These are phyloP conservation scores for Eutypella sp. DNA, from an alignment of 2,329 filamentous ascomycete species.

Conservation along the genomic window DNA sequence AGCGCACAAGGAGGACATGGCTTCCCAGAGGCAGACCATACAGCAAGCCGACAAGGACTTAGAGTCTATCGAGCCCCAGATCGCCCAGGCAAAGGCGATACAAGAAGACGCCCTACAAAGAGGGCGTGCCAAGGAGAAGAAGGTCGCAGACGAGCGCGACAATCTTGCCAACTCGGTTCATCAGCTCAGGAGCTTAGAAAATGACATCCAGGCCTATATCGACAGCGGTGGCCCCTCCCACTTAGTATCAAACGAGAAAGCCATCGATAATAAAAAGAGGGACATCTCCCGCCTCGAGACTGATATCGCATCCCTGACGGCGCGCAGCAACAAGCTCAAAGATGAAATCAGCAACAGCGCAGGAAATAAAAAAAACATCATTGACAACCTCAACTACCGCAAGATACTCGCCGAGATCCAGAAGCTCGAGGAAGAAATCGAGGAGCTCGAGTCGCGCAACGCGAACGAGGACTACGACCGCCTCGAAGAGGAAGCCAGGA, in stretches of 20 bases:
- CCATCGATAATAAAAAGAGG: conserved; percentile 59
- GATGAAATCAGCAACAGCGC: conserved; percentile 75
- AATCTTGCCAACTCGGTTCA: conserved; percentile 69
- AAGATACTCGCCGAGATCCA: conserved; percentile 67
- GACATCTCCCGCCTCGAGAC: conserved; percentile 61
- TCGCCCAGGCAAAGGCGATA: conserved; percentile 68
- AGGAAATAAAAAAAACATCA: conserved; percentile 78
- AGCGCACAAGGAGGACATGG: conserved; percentile 63
- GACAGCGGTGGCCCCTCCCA: conserved; percentile 69
- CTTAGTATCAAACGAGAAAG: conserved; percentile 63
- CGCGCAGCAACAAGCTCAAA: conserved; percentile 71
- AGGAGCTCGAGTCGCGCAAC: conserved; percentile 69
- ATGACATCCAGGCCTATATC: conserved; percentile 75
- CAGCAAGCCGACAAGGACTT: conserved; percentile 67
- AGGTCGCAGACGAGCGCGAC: conserved; percentile 65
- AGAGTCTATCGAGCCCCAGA: conserved; percentile 67
- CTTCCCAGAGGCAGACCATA: conserved; percentile 64
- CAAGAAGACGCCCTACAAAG: conserved; percentile 72
- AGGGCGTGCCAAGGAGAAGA: conserved; percentile 67
- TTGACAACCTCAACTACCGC: conserved; percentile 83
- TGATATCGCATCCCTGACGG: conserved; percentile 62
- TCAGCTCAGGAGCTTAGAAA: conserved; percentile 69
- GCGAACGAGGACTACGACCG: conserved; percentile 77
- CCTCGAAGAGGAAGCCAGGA: conserved; percentile 63
- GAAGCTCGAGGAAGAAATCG: conserved; percentile 63